phyloP scores from a whole-genome alignment of 2,329 filamentous ascomycete genomes.

The Tetracladium maxilliforme region DNA sequence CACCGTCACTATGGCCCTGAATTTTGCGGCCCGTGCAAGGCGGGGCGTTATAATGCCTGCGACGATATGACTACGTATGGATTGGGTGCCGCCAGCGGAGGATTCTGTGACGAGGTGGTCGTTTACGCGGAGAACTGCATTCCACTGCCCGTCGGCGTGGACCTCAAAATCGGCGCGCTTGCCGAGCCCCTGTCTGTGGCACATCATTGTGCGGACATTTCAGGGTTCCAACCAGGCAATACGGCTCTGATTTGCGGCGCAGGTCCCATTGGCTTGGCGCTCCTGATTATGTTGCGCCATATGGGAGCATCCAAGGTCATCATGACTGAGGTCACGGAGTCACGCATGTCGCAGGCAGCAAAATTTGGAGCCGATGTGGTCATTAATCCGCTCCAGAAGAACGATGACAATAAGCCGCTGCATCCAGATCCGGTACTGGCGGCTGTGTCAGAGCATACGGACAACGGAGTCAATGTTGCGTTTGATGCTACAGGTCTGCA shows the following conservation, averaged over 20 bases:
- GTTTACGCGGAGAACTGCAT: conserved; percentile 28
- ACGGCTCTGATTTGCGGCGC: conserved; percentile 32
- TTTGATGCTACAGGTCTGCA: conserved; percentile 39
- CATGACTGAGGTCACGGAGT: conserved; percentile 31
- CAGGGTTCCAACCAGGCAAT: conserved; percentile 28
- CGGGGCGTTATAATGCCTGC: conserved; percentile 37
- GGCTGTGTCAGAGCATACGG: conserved; percentile 17
- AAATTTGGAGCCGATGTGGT: conserved; percentile 34
- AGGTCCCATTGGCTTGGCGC: conserved; percentile 35
- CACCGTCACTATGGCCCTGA: conserved; percentile 18
- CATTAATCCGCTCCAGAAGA: conserved; percentile 31
- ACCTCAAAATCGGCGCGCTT: conserved; percentile 33
- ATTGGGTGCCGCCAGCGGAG: conserved; percentile 28
- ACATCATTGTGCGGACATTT: conserved; percentile 37
- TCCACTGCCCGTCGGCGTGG: conserved; percentile 31
- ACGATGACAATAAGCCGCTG: conserved; percentile 23
- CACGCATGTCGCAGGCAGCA: conserved; percentile 30
- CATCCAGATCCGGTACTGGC: too few species aligned
- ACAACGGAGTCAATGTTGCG: conserved; percentile 29
- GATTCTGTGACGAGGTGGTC: conserved; percentile 33
- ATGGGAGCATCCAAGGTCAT: conserved; percentile 30
- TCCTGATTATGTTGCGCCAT: conserved; percentile 28
- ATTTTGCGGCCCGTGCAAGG: conserved; percentile 32
- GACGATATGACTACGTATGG: conserved; percentile 24
- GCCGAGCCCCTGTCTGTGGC: conserved; percentile 38